Evolutionary conservation across 2,329 filamentous ascomycete genomes (phyloP), one percentile per base, ranked within the genome.

Genomic region (Fusarium tuaranense): DNA sequence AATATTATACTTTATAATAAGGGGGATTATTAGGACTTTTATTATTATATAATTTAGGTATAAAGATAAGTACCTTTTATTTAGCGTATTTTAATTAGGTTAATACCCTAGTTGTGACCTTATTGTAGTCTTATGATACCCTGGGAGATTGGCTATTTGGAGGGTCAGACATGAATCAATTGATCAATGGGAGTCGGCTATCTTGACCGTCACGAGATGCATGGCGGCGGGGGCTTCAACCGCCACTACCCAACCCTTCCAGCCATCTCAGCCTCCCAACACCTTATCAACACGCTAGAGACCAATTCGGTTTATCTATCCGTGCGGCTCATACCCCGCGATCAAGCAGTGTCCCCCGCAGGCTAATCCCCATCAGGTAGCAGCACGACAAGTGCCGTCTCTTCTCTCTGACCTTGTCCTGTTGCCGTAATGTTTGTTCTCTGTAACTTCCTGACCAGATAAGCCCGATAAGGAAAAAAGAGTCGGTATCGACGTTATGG

Each of bases 391-490:
- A 61, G 25, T 32, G 46, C 48, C 62, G 60, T 22, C 27, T 16
- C 7, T 5, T 20, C n/a, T 22, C 60, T 51, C 27, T 39, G 55
- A 39, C 16, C 8, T 39, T 38, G 55, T 16, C n/a, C 27, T 36
- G 53, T 59, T 38, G 34, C 34, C 53, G n/a, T 57, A 30, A 59
- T 39, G 32, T 39, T 27, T 32, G 53, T 18, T 53, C 30, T 20
- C 20, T 22, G 7, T 20, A 53, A 53, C n/a, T 63, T 32, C 30
- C 39, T 36, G 38, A 44, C 30, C 27, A 20, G 64, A 66, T 51
- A 61, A 55, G 27, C 72, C 70, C 72, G 63, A 73, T 71, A 59
- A 16, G 72, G 72, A 58, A 73, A 75, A 75, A 75, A 75, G 72
- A 75, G 72, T 75, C 72, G 68, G 60, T 62, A 72, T 68, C 60